Evolutionary conservation across 176 grass and related monocot species (phyloP), one percentile per base, ranked within the genome.

Genomic region (Poa pratensis): DNA sequence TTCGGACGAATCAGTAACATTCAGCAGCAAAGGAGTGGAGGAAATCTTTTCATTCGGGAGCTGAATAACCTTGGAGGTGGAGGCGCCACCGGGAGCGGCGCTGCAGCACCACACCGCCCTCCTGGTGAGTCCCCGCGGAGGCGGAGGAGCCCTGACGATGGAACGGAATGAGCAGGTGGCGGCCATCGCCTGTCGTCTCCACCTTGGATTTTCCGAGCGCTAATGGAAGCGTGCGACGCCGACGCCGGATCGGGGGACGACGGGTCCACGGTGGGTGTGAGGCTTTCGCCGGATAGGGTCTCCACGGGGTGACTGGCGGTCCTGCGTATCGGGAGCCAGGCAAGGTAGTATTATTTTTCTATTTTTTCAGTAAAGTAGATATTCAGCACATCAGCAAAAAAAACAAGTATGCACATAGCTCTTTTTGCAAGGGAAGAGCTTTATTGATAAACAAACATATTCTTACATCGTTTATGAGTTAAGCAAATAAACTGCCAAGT

Each of bases 161-260:
- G 78, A 55, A 5, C 78, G 73, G 83, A 82, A 65, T 45, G 84
- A 82, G 73, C 79, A 78, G n/a, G 79, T 48, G 18, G 79, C 79
- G 0, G 83, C 83, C 88, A 90, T 90, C 54, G n/a, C 68, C 73
- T 20, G 22, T 30, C 7, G 14, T 49, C 23, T 50, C 19, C 67
- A 1, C 45, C 19, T 61, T 10, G 20, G 59, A 26, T 61, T 60
- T 10, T 60, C n/a, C 22, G 57, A 13, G n/a, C 9, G 55, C n/a
- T 57, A n/a, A 55, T 55, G 19, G 54, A 57, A 22, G 55, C 20
- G 46, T 15, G 46, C n/a, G 57, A 23, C 9, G 57, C 20, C 20
- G 45, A 46, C 45, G 45, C 45, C 45, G 55, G 55, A 22, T 10
- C 20, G 20, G 55, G 55, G 57, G 59, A 6, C 59, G 59, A 26